phyloP scores from a whole-genome alignment of 768 basidiomycete species.

The Suillus bovinus region DNA sequence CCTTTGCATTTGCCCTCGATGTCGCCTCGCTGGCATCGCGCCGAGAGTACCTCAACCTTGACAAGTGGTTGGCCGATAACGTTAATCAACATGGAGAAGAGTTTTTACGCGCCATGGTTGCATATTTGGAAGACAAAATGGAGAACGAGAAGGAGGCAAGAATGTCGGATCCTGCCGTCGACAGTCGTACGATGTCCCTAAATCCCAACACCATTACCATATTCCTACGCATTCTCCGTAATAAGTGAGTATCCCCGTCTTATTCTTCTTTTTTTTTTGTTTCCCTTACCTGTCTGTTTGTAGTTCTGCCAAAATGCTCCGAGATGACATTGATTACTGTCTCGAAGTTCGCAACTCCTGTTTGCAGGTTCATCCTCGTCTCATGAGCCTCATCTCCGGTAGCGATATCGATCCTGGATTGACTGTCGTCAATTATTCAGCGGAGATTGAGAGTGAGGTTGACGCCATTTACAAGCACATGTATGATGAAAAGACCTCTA shows the following conservation, averaged over 20 bases:
- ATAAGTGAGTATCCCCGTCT: constrained; percentile 53
- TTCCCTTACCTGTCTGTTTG: constrained; percentile 1
- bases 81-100: constrained; percentile 79
- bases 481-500: constrained; percentile 93
- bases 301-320: constrained; percentile 73
- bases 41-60: constrained; percentile 91
- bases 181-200: constrained; percentile 83
- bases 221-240: constrained; percentile 86
- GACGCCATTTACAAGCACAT: constrained; percentile 97
- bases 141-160: constrained; percentile 79
- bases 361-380: constrained; percentile 91
- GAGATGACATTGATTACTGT: constrained; percentile 82
- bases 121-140: constrained; percentile 92
- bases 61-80: constrained; percentile 94
- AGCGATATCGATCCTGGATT: constrained; percentile 91
- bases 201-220: constrained; percentile 88
- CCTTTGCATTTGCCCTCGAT: constrained; percentile 89
- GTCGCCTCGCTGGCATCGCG: constrained; percentile 92
- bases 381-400: constrained; percentile 90
- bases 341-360: constrained; percentile 91
- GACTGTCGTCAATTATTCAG: constrained; percentile 80
- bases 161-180: constrained; percentile 74
- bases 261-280: background rate
- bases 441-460: constrained; percentile 91
- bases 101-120: constrained; percentile 84